Evolutionary conservation across 1,284 basidiomycete species (phyloP), one percentile per base, ranked within the genome.

Genomic region (Naganishia cerealis): DNA sequence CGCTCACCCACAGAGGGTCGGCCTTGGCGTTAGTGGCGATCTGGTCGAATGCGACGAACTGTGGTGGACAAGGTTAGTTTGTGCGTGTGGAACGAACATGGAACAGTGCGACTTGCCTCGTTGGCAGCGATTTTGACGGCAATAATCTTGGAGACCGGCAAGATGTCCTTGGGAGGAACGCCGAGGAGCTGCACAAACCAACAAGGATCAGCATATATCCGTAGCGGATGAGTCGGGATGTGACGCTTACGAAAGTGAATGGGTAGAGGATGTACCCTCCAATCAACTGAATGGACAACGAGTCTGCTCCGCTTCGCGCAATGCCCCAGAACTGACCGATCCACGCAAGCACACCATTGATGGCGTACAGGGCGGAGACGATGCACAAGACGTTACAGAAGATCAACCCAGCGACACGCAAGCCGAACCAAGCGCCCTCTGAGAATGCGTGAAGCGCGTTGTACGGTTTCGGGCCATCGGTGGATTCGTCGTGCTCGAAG

Each of bases 401-500:
- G 66, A 78, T 78, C 59, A 73, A 67, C 55, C 73, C 72, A 15
- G 75, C 75, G 62, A 76, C 72, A 42, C 89, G 82, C 48, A 95
- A 81, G 81, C 93, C 92, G 74, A 95, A 92, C 68, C 87, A 80
- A 21, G 92, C 92, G 70, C 92, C 92, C 76, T 90, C 86, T 70
- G 88, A 88, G 82, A 94, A 94, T 3, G 92, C 91, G 76, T 95
- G 92, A 24, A 95, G 85, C 24, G 87, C 88, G 75, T 93, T 93
- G 53, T 84, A 76, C n/a, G 79, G 81, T 65, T 86, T 80, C 21
- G 61, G 61, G 24, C 61, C 61, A 38, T 63, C 61, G 12, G 43
- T 40, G 56, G 85, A 82, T 58, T 78, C 74, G 42, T 75, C 74
- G 67, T 90, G 90, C 72, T 90, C 87, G 77, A 92, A 89, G 66